Conservation (phyloP, 495 filamentous ascomycete species). For the Cairneyella variabilis region DNA sequence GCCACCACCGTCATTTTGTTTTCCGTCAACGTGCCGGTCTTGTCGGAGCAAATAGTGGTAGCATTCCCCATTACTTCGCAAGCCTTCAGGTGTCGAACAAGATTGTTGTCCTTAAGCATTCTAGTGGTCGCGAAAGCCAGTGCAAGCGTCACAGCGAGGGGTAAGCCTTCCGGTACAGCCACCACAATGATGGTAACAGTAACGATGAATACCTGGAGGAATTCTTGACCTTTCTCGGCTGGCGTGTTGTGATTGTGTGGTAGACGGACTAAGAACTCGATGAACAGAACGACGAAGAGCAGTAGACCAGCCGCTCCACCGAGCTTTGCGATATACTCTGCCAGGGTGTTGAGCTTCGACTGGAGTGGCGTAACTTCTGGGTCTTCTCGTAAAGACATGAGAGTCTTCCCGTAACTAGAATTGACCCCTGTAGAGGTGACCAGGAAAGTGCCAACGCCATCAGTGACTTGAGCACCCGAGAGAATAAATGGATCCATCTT, state of each 20-base stretch:
- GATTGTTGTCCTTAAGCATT: conserved; percentile 93
- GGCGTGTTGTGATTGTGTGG: conserved; percentile 49
- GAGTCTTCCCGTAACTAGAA: conserved; percentile 84
- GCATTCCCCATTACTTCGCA: conserved; percentile 99
- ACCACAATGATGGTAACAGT: conserved; percentile 95
- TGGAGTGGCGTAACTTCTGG: conserved; percentile 93
- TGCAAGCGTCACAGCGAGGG: conserved; percentile 88
- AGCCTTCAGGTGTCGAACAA: conserved; percentile 84
- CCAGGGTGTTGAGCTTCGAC: conserved; percentile 84
- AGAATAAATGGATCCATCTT: conserved; percentile 95
- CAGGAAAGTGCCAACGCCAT: conserved; percentile 79
- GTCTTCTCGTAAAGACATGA: conserved; percentile 90
- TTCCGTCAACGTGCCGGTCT: conserved; percentile 91
- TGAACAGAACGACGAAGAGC: conserved; percentile 87
- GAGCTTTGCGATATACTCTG: conserved; percentile 91
- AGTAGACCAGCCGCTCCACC: conserved; percentile 80
- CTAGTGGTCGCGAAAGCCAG: conserved; percentile 91
- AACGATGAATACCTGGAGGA: conserved; percentile 91
- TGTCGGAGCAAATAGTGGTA: conserved; percentile 94
- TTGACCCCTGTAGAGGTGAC: conserved; percentile 87
- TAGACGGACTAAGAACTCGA: conserved; percentile 76
- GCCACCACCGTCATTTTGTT: conserved; percentile 90
- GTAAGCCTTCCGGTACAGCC: conserved; percentile 89
- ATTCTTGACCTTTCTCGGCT: conserved; percentile 76
- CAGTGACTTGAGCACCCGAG: conserved; percentile 87